Conservation (phyloP, 2,329 filamentous ascomycete genomes). For the Aspergillus flavus region DNA sequence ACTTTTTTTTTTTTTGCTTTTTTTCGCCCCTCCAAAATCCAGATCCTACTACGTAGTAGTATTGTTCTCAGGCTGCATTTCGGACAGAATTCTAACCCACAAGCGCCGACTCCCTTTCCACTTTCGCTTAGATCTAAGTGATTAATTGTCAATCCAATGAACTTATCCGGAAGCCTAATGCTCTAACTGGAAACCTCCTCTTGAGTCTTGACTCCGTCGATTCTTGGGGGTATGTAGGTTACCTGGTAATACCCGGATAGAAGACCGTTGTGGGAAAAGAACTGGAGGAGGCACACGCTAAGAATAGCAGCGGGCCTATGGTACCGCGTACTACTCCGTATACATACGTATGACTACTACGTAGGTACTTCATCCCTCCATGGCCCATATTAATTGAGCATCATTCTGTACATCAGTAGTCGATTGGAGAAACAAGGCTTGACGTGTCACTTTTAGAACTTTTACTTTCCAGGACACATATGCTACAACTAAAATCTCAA, state of each 20-base stretch:
- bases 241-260: background rate
- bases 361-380: constrained; percentile 1
- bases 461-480: background rate
- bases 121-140: background rate
- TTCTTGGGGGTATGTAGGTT: background rate
- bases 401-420: background rate
- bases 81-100: background rate
- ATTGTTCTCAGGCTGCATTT: background rate
- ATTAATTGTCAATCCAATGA: background rate
- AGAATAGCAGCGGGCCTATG: constrained; percentile 6
- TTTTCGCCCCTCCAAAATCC: background rate
- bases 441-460: constrained; percentile 3
- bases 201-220: background rate
- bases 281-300: constrained; percentile 6
- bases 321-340: background rate
- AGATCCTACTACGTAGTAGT: background rate
- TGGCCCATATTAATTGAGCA: background rate
- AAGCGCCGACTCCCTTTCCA: background rate
- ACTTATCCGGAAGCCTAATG: background rate
- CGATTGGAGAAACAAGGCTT: background rate
- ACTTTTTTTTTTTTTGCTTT: background rate
- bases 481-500: background rate
- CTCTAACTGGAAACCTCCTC: background rate
- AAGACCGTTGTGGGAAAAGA: background rate
- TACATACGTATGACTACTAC: background rate